Evolutionary conservation across 1,139 yeast species (phyloP).

Genomic region (Scheffersomyces titani): DNA sequence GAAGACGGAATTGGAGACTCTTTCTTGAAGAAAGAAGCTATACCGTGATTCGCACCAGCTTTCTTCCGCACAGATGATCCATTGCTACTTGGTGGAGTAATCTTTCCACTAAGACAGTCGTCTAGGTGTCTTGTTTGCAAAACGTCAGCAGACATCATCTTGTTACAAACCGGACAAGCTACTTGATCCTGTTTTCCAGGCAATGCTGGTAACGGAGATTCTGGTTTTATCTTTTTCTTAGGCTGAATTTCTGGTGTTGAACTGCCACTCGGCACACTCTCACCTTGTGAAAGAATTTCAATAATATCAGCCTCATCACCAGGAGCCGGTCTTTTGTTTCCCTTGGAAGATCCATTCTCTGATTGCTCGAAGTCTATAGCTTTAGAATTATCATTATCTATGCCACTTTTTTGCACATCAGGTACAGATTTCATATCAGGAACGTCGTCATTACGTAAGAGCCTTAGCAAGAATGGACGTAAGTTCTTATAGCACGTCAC

Average conservation of each 20-base stretch:
- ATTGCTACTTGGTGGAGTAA: constrained; percentile 4
- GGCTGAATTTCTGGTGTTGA: constrained; percentile 4
- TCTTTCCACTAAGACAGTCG: constrained; percentile 51
- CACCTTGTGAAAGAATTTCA: constrained; percentile 1
- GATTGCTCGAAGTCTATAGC: background rate
- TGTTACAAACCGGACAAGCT: constrained; percentile 72
- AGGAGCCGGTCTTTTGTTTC: background rate
- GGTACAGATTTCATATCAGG: background rate
- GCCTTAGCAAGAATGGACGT: constrained; percentile 38
- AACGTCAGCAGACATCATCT: constrained; percentile 53
- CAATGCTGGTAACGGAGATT: constrained; percentile 6
- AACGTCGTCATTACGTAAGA: constrained; percentile 13
- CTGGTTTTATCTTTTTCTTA: constrained; percentile 7
- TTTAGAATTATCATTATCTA: background rate
- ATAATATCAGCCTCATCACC: background rate
- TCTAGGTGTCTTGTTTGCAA: constrained; percentile 74
- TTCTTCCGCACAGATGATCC: constrained; percentile 4
- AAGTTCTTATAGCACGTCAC: constrained; percentile 54
- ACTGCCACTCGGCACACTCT: background rate
- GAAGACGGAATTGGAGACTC: background rate
- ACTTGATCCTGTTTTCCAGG: constrained; percentile 32
- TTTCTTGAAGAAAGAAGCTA: constrained; percentile 38
- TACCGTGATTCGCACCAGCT: constrained; percentile 15
- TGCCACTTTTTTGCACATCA: background rate
- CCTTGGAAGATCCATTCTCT: background rate